Evolutionary conservation across 192 early-diverging fungal species (phyloP).

Genomic region (Geosiphon pyriformis): DNA sequence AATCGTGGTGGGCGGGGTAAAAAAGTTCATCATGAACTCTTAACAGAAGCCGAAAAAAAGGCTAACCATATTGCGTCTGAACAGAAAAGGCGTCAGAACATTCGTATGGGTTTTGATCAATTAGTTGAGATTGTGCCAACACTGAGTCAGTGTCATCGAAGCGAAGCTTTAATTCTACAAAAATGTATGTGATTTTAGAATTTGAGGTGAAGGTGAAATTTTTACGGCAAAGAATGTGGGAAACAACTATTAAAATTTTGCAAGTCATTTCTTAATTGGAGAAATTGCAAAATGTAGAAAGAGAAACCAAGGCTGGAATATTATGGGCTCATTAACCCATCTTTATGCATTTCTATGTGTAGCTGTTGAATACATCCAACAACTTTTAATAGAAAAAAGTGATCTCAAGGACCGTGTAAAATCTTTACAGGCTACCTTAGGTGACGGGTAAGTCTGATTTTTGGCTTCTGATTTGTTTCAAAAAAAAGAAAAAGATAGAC

Average conservation of each 20-base stretch:
- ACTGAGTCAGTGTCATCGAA: slow-evolving; percentile 74
- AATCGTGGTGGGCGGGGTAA: slow-evolving; percentile 24
- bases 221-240: not conserved
- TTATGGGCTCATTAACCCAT: not conserved
- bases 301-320: too few relatives aligned
- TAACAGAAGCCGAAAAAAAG: slow-evolving; percentile 89
- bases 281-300: too few relatives aligned
- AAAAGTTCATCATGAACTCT: slow-evolving; percentile 57
- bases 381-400: slow-evolving; percentile 56
- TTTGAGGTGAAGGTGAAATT: slow-evolving; percentile 8
- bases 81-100: slow-evolving; percentile 88
- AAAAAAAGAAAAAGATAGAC: not conserved
- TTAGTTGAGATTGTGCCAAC: slow-evolving; percentile 84
- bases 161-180: slow-evolving; percentile 81
- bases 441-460: slow-evolving; percentile 41
- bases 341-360: not conserved
- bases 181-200: slow-evolving; percentile 43
- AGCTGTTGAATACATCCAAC: slow-evolving; percentile 74
- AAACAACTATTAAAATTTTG: too few relatives aligned
- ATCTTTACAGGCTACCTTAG: slow-evolving; percentile 42
- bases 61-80: slow-evolving; percentile 95
- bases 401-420: slow-evolving; percentile 50
- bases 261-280: too few relatives aligned
- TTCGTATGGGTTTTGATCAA: slow-evolving; percentile 84
- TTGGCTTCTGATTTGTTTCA: slow-evolving; percentile 21